Evolutionary conservation across 192 early-diverging fungal species (phyloP).

Genomic region (Phycomyces nitens): DNA sequence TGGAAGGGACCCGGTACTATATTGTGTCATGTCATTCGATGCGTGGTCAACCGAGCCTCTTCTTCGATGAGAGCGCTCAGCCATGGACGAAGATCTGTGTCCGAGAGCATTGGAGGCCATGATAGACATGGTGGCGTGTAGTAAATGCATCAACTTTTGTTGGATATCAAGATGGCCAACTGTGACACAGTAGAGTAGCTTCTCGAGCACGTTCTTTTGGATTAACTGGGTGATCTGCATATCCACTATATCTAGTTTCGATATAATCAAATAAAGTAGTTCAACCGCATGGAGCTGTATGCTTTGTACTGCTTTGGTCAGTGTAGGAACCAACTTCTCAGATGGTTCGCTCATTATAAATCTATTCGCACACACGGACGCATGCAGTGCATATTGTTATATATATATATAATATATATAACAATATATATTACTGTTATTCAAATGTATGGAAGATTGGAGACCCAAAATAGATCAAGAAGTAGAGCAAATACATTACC

Average conservation of each 20-base stretch:
- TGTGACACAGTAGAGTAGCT: slow-evolving; percentile 58
- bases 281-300: slow-evolving; percentile 60
- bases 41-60: slow-evolving; percentile 4
- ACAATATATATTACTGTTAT: too few species aligned
- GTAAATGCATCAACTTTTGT: slow-evolving; percentile 51
- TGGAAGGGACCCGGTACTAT: background rate
- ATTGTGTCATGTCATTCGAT: background rate
- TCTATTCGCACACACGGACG: slow-evolving; percentile 13
- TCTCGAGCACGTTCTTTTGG: slow-evolving; percentile 48
- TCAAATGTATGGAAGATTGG: too few species aligned
- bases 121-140: slow-evolving; percentile 50
- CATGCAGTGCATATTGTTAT: too few species aligned
- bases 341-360: slow-evolving; percentile 36
- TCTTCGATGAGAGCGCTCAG: slow-evolving; percentile 1
- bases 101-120: slow-evolving; percentile 21
- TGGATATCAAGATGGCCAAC: slow-evolving; percentile 52
- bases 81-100: background rate
- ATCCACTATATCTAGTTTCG: slow-evolving; percentile 51
- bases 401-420: too few species aligned
- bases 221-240: slow-evolving; percentile 43
- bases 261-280: slow-evolving; percentile 54
- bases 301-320: slow-evolving; percentile 20
- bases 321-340: slow-evolving; percentile 20
- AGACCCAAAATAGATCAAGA: background rate
- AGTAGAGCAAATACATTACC: slow-evolving; percentile 12